Percentiles rank a stretch among this genome's conserved stretches.
Evolutionary conservation across 352 stramenopile genomes (phyloP).

Genomic region (Pythium brassicae): DNA sequence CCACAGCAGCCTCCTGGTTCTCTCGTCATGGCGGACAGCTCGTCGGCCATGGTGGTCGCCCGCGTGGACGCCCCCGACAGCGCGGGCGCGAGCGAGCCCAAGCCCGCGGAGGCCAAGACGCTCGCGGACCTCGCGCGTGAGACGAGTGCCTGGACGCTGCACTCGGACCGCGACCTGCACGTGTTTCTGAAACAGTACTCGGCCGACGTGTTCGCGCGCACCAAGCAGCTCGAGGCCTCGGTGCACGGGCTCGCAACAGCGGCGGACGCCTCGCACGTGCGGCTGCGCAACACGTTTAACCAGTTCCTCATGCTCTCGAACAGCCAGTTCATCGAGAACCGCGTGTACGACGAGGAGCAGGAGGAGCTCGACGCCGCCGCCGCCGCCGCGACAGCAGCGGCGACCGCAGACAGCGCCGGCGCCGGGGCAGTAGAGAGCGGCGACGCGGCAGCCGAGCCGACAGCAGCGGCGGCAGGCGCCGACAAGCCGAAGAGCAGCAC

Average conservation of each 20-base stretch:
- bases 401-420: conserved; percentile 6
- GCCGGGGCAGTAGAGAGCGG: too few species aligned
- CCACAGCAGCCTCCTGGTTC: too few species aligned
- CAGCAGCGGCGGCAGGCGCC: too few species aligned
- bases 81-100: neutral
- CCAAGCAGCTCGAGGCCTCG: conserved; percentile 66
- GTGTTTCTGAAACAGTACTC: conserved; percentile 71
- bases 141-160: conserved; percentile 61
- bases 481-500: conserved; percentile 16
- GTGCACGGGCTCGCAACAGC: conserved; percentile 68
- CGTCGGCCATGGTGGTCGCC: neutral
- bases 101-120: conserved; percentile 27
- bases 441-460: too few species aligned
- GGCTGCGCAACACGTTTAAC: conserved; percentile 83
- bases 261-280: conserved; percentile 64
- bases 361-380: conserved; percentile 56
- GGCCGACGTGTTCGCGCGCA: conserved; percentile 55
- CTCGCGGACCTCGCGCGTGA: conserved; percentile 38
- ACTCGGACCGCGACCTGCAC: conserved; percentile 71
- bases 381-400: conserved; percentile 1
- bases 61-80: neutral
- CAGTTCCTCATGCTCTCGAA: conserved; percentile 85
- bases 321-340: conserved; percentile 89
- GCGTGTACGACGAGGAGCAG: conserved; percentile 86
- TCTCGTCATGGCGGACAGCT: too few species aligned